Evolutionary conservation across 73 alveolate genomes (phyloP), one percentile per base, ranked within the genome.

Genomic region (Symbiodinium pilosum): DNA sequence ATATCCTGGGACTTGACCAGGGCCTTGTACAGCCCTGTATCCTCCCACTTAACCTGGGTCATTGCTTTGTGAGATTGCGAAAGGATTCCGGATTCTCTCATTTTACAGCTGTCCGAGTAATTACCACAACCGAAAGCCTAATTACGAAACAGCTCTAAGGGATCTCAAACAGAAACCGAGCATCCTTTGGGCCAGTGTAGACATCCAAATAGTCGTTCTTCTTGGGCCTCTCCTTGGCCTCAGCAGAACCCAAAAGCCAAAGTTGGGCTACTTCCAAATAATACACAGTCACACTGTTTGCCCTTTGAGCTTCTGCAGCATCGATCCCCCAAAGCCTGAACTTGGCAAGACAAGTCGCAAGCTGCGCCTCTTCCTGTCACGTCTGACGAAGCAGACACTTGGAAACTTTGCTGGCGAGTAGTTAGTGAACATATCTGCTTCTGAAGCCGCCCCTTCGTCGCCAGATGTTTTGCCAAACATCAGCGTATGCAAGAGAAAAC

Each of bases 201-300:
- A 85, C 75, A 28, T 91, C 97, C 97, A 91, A 47, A 88, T 91
- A 91, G 77, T 91, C 97, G 41, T 91, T 91, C 84, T 86, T 41
- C 88, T 91, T 91, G 16, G 97, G 97, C 21, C 97, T 24, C 42
- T 91, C 97, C 52, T 91, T 91, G 59, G 97, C 97, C 97, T 89
- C 30, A n/a, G 54, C 26, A 9, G 20, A 54, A 30, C 71, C n/a
- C n/a, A n/a, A n/a, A n/a, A n/a, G n/a, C n/a, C n/a, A n/a, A n/a
- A n/a, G n/a, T n/a, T n/a, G n/a, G n/a, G n/a, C n/a, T n/a, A n/a
- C n/a, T n/a, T n/a, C n/a, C n/a, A n/a, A n/a, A n/a, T n/a, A n/a
- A n/a, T n/a, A n/a, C n/a, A n/a, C n/a, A n/a, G n/a, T n/a, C n/a
- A n/a, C n/a, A n/a, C n/a, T n/a, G n/a, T n/a, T n/a, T n/a, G n/a